Conservation (phyloP, 257 asterid species). For the Przewalskia tangutica region DNA sequence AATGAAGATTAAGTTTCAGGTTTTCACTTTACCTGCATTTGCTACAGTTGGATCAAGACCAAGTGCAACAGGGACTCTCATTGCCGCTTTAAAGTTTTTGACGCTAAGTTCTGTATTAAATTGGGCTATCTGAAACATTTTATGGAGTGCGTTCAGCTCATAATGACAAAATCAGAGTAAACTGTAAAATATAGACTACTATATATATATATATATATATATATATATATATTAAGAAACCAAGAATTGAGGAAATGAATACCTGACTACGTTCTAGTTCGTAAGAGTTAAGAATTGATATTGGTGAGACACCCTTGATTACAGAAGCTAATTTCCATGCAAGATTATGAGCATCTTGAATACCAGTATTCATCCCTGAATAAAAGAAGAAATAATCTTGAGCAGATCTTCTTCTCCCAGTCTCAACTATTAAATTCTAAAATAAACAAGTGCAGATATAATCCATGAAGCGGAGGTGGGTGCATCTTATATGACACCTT, state of each 20-base stretch:
- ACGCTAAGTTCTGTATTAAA: constrained; percentile 78
- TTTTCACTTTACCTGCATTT: constrained; percentile 46
- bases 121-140: constrained; percentile 53
- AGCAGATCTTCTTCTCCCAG: neutral
- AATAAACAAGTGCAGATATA: neutral
- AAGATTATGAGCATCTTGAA: constrained; percentile 96
- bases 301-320: constrained; percentile 47
- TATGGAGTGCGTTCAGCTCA: neutral
- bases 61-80: constrained; percentile 90
- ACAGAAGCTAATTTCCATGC: constrained; percentile 94
- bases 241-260: neutral
- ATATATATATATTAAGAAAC: no score
- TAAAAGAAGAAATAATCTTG: neutral
- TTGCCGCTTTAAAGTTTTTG: constrained; percentile 81
- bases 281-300: constrained; percentile 62
- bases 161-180: neutral
- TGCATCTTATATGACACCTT: neutral
- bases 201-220: no score
- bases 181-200: neutral
- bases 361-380: constrained; percentile 94
- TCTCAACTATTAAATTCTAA: neutral
- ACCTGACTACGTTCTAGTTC: constrained; percentile 92
- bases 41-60: constrained; percentile 90
- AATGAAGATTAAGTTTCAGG: neutral
- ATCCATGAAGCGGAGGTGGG: neutral